Evolutionary conservation across 2,329 filamentous ascomycete species (phyloP).

Genomic region (Botryotinia narcissicola): DNA sequence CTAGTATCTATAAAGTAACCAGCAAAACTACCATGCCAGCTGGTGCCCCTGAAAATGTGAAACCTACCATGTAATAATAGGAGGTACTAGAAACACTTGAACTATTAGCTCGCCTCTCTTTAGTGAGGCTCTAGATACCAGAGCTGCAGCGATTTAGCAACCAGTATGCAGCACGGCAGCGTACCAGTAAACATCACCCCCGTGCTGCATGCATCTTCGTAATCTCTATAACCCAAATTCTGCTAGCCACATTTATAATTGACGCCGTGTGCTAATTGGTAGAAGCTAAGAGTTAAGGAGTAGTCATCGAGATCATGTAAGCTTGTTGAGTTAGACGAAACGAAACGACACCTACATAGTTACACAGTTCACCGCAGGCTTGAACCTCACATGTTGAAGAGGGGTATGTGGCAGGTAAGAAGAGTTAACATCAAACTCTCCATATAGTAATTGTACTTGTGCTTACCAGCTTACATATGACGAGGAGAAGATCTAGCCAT

Average conservation of each 20-base stretch:
- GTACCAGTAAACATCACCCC: not conserved
- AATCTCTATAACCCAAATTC: too few relatives aligned
- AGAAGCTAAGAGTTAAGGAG: not conserved
- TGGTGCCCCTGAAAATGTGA: fast-evolving
- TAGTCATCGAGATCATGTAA: not conserved
- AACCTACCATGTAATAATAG: not conserved
- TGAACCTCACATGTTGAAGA: not conserved
- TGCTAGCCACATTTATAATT: too few relatives aligned
- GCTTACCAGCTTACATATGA: not conserved
- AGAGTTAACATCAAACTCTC: fast-evolving
- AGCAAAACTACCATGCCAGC: not conserved
- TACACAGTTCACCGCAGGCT: not conserved
- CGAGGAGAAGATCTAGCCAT: not conserved
- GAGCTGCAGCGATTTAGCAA: too few relatives aligned
- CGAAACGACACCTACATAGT: too few relatives aligned
- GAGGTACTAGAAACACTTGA: not conserved
- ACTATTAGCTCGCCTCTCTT: not conserved
- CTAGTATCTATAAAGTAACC: not conserved
- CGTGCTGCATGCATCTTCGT: not conserved
- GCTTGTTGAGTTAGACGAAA: not conserved
- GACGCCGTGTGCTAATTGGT: not conserved
- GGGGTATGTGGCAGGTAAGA: not conserved
- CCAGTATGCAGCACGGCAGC: not conserved
- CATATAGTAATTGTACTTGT: too few relatives aligned
- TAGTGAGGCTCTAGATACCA: fast-evolving